Percentiles rank a stretch among this genome's conserved stretches.
phyloP scores from a whole-genome alignment of 495 filamentous ascomycete genomes.

The Podospora sp. region DNA sequence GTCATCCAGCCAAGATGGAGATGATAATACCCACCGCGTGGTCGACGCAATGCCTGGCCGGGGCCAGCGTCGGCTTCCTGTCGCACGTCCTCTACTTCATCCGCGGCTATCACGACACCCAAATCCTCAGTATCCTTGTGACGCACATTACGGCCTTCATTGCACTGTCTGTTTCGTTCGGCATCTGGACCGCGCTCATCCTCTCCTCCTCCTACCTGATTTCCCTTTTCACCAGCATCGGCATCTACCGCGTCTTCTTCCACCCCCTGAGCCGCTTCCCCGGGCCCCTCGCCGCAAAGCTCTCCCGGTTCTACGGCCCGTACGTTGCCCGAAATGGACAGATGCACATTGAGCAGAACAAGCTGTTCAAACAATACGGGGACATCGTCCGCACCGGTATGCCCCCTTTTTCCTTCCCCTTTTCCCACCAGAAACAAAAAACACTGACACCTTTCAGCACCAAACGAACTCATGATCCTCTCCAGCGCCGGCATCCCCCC shows the following conservation, averaged over 20 bases:
- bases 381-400: conserved; percentile 41
- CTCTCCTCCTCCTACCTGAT: conserved; percentile 29
- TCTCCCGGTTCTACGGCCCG: conserved; percentile 41
- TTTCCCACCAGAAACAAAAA: too few species aligned
- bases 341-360: conserved; percentile 38
- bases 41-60: not conserved
- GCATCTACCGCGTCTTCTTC: conserved; percentile 50
- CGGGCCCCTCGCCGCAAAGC: conserved; percentile 44
- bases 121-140: conserved; percentile 14
- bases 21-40: too few species aligned
- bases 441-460: conserved; percentile 8
- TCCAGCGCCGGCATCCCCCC: conserved; percentile 18
- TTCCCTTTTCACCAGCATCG: conserved; percentile 48
- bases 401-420: not conserved
- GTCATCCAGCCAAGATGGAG: too few species aligned
- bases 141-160: conserved; percentile 7
- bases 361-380: conserved; percentile 42
- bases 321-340: conserved; percentile 32
- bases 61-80: conserved; percentile 17
- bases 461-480: conserved; percentile 28
- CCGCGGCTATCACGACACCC: conserved; percentile 20
- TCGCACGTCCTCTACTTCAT: conserved; percentile 27
- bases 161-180: not conserved
- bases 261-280: conserved; percentile 50
- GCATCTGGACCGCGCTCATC: not conserved